A percentile compares a stretch with the other conserved stretches of the same genome.
These are phyloP conservation scores for Candida verbasci DNA, from an alignment of 805 yeast genomes.

Conservation along the genomic window DNA sequence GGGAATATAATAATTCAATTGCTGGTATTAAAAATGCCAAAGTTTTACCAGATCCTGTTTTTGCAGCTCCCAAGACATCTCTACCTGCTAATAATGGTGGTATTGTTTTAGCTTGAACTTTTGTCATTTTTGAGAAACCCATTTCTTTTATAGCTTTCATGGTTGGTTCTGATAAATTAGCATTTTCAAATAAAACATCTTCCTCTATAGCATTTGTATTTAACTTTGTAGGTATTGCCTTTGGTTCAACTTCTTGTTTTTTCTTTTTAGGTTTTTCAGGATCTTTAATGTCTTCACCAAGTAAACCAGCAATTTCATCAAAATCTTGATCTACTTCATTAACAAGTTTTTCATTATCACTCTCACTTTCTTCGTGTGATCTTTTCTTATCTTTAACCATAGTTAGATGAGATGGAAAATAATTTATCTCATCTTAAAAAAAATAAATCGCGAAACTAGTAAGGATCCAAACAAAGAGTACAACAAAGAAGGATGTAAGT, in stretches of 20 bases:
- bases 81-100: conserved; percentile 96
- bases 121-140: conserved; percentile 92
- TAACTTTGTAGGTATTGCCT: conserved; percentile 3
- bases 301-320: conserved; percentile 52
- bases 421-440: conserved; percentile 1
- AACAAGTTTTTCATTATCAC: conserved; percentile 42
- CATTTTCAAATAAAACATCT: conserved; percentile 33
- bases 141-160: conserved; percentile 73
- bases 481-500: too few relatives aligned
- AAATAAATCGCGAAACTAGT: background rate
- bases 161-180: conserved; percentile 75
- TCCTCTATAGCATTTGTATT: conserved; percentile 18
- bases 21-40: conserved; percentile 95
- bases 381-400: conserved; percentile 6
- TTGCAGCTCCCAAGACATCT: conserved; percentile 99
- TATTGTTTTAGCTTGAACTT: conserved; percentile 91
- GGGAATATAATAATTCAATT: conserved; percentile 81
- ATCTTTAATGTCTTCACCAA: conserved; percentile 42
- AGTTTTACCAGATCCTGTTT: conserved; percentile 98
- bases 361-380: conserved; percentile 22
- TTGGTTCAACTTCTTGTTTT: conserved; percentile 21
- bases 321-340: conserved; percentile 53
- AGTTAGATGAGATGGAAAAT: background rate
- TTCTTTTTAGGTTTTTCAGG: conserved; percentile 32
- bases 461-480: too few relatives aligned